Base-by-base conservation (phyloP, 1,139 yeast species). In the Suhomyces wounanorum region DNA sequence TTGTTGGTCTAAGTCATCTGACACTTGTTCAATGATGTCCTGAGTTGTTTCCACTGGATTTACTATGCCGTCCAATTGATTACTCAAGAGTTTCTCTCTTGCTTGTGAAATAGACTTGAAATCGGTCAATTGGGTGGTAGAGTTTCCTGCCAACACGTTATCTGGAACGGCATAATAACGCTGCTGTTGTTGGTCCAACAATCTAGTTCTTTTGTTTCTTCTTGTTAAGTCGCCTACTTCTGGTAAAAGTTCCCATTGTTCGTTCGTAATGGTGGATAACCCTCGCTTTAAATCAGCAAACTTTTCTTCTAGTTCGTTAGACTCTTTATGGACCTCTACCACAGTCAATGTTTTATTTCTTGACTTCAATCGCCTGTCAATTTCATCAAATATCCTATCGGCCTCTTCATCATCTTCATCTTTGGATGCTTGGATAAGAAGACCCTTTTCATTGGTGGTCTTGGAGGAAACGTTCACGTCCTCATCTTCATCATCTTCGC, bases 141-240 rank as follows among this genome's bases (percentile, higher is more conserved):
- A 57, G 18, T 69, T 47, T 0, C 72, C 73, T 0, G 75, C 68
- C 3, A 84, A 60, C 2, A 90, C 70, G 3, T 83, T 66, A 63
- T 94, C 98, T 0, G 97, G 96, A 4, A 88, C 89, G 13, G 96
- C 90, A 64, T 90, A 92, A 40, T 81, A 81, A 51, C 97, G 70
- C 57, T 84, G 85, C 52, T 82, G 83, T 61, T 75, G 81, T 60
- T 85, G 87, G 46, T 82, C 81, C 50, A 85, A 77, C 43, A 84
- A 67, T 46, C 97, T 72, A 47, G 79, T 72, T 50, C 98, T 72
- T 60, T 91, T 90, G 65, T 91, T 90, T 53, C 83, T 73, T 59
- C 86, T 79, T 0, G 99, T 94, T 59, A 89, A 73, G 68, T 94
- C 99, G 1, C 91, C 89, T 0, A 91, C 95, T 55, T 90, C 97